Evolutionary conservation across 306 rosid genomes (phyloP).

Genomic region (Vigna angularis): DNA sequence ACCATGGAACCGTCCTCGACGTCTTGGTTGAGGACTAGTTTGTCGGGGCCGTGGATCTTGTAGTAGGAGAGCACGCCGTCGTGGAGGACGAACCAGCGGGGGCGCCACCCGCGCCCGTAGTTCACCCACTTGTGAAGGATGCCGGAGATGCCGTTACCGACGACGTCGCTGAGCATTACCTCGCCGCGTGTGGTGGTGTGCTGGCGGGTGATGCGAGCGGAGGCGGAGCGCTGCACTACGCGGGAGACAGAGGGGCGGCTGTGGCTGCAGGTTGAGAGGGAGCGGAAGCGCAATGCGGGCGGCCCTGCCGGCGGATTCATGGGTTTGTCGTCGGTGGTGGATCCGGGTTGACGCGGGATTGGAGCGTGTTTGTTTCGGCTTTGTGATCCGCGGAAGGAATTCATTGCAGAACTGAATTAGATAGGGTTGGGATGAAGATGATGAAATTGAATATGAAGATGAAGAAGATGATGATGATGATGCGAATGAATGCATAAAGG

Average conservation of each 20-base stretch:
- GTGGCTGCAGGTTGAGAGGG: conserved; percentile 40
- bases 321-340: neutral
- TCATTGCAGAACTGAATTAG: neutral
- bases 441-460: neutral
- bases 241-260: conserved; percentile 1
- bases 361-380: neutral
- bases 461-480: no score
- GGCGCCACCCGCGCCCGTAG: conserved; percentile 65
- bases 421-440: neutral
- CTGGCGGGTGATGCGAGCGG: conserved; percentile 40
- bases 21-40: conserved; percentile 47
- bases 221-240: conserved; percentile 44
- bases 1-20: conserved; percentile 44
- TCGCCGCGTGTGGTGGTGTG: conserved; percentile 39
- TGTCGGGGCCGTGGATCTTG: conserved; percentile 56
- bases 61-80: conserved; percentile 63
- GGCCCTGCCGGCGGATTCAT: neutral
- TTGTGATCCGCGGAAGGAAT: neutral
- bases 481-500: neutral
- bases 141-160: conserved; percentile 59
- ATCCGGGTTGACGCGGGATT: neutral
- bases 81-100: conserved; percentile 59
- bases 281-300: conserved; percentile 40
- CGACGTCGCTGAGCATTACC: conserved; percentile 51
- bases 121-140: conserved; percentile 59